Base-by-base conservation (phyloP, 495 filamentous ascomycete genomes). In the Penicillium simplicissimum region DNA sequence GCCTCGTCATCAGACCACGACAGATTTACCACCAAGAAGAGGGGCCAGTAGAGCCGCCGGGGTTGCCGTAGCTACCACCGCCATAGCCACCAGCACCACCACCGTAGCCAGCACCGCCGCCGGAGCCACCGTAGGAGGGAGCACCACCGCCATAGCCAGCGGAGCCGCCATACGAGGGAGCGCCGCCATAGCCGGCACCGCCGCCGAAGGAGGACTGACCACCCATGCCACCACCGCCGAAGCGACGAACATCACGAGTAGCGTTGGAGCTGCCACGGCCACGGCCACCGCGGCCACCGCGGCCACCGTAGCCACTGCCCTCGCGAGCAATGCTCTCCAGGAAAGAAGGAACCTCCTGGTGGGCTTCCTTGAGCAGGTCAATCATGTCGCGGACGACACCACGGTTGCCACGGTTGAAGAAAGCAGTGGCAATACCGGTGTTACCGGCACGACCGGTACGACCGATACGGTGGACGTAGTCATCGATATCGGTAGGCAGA, bases 371-470 rank as follows among this genome's bases (percentile, higher is more conserved):
- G 57, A 98, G 84, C 33, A 98, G 87, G 37, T 98, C 96, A 66
- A 98, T 85, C 55, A 98, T 84, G 72, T 98, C 96, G 53, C 92
- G 88, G 52, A 97, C 95, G 64, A 98, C 90, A 76, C 93, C 95
- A 64, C 95, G 91, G 85, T 98, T 98, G 67, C 93, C 93, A 71
- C 95, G 95, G 86, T 98, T 98, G 87, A 97, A 98, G 85, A 98
- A 98, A 51, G 96, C 94, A 58, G 95, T 98, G 9, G 95, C 91
- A 60, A 97, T 90, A 88, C 95, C 95, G 63, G 94, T 97, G 82
- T 98, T 98, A 73, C 95, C 95, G 60, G 96, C 96, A 90, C 95
- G 95, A 69, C 96, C 95, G 60, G 95, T 98, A 93, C 95, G 96
- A 87, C 95, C 95, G 73, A 98, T 98, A 76, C 95, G 91, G 79